phyloP scores from a whole-genome alignment of 2,329 filamentous ascomycete species.

The Phialemonium atrogriseum region DNA sequence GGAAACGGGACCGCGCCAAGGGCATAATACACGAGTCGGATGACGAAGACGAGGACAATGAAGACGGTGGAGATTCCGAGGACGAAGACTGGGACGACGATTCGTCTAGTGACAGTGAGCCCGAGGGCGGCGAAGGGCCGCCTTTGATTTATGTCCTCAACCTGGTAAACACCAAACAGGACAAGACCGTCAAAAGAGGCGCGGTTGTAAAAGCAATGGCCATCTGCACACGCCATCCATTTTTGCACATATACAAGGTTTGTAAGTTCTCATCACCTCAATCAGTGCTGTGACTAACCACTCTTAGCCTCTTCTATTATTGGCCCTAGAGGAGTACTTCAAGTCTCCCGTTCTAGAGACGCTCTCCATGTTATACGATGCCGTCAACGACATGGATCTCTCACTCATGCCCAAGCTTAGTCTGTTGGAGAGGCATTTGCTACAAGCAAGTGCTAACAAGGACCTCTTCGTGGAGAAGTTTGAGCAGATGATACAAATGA shows the following conservation, averaged over 20 bases:
- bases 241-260: slow-evolving; percentile 97
- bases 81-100: slow-evolving; percentile 39
- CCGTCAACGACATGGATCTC: slow-evolving; percentile 94
- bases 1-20: slow-evolving; percentile 36
- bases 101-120: slow-evolving; percentile 51
- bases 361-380: slow-evolving; percentile 77
- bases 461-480: slow-evolving; percentile 98
- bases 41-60: slow-evolving; percentile 37
- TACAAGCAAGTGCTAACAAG: slow-evolving; percentile 87
- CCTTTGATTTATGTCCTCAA: slow-evolving; percentile 96
- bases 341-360: slow-evolving; percentile 85
- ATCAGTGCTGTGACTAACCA: slow-evolving; percentile 11
- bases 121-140: slow-evolving; percentile 70
- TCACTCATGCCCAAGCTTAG: slow-evolving; percentile 85
- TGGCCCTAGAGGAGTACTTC: slow-evolving; percentile 96
- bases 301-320: slow-evolving; percentile 69
- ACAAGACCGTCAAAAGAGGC: slow-evolving; percentile 85
- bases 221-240: slow-evolving; percentile 94
- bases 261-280: slow-evolving; percentile 1
- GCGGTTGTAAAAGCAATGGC: slow-evolving; percentile 98
- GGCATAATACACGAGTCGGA: slow-evolving; percentile 33
- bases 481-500: slow-evolving; percentile 82
- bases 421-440: slow-evolving; percentile 71
- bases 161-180: slow-evolving; percentile 95
- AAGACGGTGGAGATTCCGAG: slow-evolving; percentile 29